Percentiles rank a stretch among this genome's conserved stretches.
These are phyloP conservation scores for Lecanosticta acicola DNA, from an alignment of 2,329 filamentous ascomycete genomes.

Conservation along the genomic window DNA sequence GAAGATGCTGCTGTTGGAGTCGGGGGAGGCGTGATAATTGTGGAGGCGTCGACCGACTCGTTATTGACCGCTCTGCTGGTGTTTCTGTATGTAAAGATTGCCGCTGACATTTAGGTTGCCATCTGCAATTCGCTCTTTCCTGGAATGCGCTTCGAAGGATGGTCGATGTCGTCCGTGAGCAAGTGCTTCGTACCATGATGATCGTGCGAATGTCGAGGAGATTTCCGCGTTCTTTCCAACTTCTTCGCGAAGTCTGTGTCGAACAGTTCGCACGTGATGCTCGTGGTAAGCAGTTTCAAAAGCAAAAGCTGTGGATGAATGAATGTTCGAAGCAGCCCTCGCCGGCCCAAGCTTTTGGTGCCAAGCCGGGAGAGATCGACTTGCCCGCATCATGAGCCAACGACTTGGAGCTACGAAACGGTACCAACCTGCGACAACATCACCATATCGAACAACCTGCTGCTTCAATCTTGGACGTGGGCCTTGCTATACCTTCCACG, in stretches of 20 bases:
- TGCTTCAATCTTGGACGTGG: not conserved
- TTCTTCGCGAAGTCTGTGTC: not conserved
- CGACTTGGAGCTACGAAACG: too few species aligned
- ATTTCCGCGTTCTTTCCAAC: too few species aligned
- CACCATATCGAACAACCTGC: not conserved
- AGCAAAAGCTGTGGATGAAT: not conserved
- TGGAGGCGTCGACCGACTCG: not conserved
- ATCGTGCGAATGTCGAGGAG: too few species aligned
- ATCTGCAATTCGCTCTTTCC: not conserved
- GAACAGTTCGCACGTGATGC: not conserved
- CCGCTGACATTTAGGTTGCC: constrained; percentile 2
- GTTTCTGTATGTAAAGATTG: constrained; percentile 7
- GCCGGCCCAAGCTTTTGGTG: not conserved
- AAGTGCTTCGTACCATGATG: not conserved
- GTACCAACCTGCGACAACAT: not conserved
- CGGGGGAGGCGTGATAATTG: not conserved
- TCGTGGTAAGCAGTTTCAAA: not conserved
- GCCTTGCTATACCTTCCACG: not conserved
- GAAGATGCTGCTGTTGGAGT: not conserved
- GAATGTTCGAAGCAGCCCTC: not conserved
- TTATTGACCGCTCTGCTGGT: constrained; percentile 1
- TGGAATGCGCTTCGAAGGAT: constrained; percentile 1
- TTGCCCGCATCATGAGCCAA: not conserved
- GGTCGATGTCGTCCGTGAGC: constrained; percentile 2
- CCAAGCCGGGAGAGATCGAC: not conserved